Evolutionary conservation across 371 early-diverging fungal genomes (phyloP).

Genomic region (Mucor mucedo): DNA sequence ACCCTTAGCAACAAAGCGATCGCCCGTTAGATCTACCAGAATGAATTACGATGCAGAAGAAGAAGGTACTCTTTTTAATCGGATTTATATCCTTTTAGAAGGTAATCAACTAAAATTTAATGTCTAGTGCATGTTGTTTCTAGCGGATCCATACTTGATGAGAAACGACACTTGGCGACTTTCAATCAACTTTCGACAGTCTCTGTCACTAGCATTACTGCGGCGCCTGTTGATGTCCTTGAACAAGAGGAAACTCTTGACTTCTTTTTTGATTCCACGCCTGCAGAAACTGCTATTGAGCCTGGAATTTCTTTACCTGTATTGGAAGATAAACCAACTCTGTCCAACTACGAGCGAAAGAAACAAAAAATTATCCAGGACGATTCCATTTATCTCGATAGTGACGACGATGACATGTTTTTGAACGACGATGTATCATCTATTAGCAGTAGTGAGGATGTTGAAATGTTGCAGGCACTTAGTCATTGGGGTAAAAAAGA

Average conservation of each 20-base stretch:
- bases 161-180: neutral
- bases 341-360: neutral
- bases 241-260: slow-evolving; percentile 6
- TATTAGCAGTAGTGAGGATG: slow-evolving; percentile 31
- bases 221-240: neutral
- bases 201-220: neutral
- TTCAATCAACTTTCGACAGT: slow-evolving; percentile 11
- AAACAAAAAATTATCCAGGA: slow-evolving; percentile 20
- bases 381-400: slow-evolving; percentile 16
- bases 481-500: slow-evolving; percentile 16
- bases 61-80: neutral
- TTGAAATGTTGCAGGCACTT: slow-evolving; percentile 7
- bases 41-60: slow-evolving; percentile 1
- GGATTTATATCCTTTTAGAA: no score
- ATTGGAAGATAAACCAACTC: neutral
- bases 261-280: slow-evolving; percentile 24
- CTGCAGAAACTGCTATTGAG: neutral
- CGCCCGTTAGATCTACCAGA: neutral
- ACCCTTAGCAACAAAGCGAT: neutral
- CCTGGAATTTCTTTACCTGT: neutral
- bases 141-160: neutral
- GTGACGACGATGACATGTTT: no score
- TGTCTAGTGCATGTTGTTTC: neutral
- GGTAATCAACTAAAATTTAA: no score
- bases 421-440: slow-evolving; percentile 16